Base-by-base conservation (phyloP, 352 stramenopile genomes). In the Globisporangium polare region DNA sequence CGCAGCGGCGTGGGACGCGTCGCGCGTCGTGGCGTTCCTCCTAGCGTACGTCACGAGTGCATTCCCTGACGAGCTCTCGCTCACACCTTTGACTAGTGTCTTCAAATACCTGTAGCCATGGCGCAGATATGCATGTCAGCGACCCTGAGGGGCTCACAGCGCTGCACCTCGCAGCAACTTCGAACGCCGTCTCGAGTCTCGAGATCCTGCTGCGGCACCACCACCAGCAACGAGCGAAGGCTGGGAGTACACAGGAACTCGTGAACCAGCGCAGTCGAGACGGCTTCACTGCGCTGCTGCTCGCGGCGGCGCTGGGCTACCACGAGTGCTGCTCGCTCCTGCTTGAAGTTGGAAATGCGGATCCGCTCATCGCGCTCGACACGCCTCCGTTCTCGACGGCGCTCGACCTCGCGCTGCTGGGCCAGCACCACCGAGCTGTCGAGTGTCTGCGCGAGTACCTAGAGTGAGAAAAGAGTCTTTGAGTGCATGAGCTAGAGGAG, bases 401-500 rank as follows among this genome's bases (percentile, higher is more conserved):
- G 22, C 42, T 60, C 43, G 58, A 69, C 22, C 53, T 69, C 51
- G 63, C 63, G 33, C 33, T 69, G 35, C 58, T 35, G 22, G 50
- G 50, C 0, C 41, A 60, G n/a, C 63, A 69, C 17, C 43, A 66
- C 4, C 41, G 41, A 9, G 37, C 57, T 39, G 53, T 76, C 45
- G 41, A 27, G 2, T 41, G 22, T 24, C 13, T 60, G 26, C 26
- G 42, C 50, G 41, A 60, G 9, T 56, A 18, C n/a, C 13, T 60
- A 18, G 42, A 42, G 22, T n/a, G 13, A 27, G 18, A 31, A 39
- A n/a, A n/a, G n/a, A n/a, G n/a, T n/a, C n/a, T n/a, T n/a, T 18
- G 15, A 54, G 24, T n/a, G n/a, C n/a, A 7, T 7, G 29, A 33
- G 8, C 29, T 33, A 33, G 29, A 33, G 29, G 8, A 39, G 27